Evolutionary conservation across 805 yeast species (phyloP), one percentile per base, ranked within the genome.

Genomic region (Wickerhamiella galacta): DNA sequence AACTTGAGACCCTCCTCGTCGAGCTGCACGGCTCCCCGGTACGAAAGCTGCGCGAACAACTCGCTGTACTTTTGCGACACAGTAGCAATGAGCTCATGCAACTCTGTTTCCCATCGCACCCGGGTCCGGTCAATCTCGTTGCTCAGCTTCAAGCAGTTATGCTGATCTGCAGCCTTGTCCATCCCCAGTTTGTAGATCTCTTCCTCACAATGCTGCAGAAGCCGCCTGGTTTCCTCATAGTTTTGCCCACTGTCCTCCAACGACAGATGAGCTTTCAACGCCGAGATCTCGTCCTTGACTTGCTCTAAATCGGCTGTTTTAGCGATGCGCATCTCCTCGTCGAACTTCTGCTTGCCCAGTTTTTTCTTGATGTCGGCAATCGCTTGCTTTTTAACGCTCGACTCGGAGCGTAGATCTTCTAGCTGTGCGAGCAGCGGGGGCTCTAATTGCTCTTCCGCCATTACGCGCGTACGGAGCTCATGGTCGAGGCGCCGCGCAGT

Each of bases 1-100:
- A 58, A 81, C 37, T 66, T 56, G 8, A 42, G 39, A 2, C 20
- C 26, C n/a, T n/a, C n/a, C 22, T 64, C 63, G 9, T 66, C 63
- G 26, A 83, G 59, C 23, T 54, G 51, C 4, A 90, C 81, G 42
- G 68, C 72, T n/a, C 98, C 98, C 17, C 74, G 82, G 52, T 87
- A 77, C 2, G 93, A 93, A 20, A 83, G 83, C 7, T 68, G 61
- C 4, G 63, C 58, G 51, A 90, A 81, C 32, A 78, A 66, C 16
- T 60, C 57, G 10, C 76, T 58, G 54, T 85, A 90, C 35, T 73
- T 70, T 2, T 44, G 40, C 1, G 92, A 75, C 4, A 85, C 75
- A 19, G 57, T 52, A 2, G 42, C 41, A 0, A 80, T 69, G 29
- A 79, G 58, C 2, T 43, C 44, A 3, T 66, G 61, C 17, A 87